These are phyloP conservation scores for Trichodelitschia bisporula DNA, from an alignment of 495 filamentous ascomycete species.

Conservation along the genomic window DNA sequence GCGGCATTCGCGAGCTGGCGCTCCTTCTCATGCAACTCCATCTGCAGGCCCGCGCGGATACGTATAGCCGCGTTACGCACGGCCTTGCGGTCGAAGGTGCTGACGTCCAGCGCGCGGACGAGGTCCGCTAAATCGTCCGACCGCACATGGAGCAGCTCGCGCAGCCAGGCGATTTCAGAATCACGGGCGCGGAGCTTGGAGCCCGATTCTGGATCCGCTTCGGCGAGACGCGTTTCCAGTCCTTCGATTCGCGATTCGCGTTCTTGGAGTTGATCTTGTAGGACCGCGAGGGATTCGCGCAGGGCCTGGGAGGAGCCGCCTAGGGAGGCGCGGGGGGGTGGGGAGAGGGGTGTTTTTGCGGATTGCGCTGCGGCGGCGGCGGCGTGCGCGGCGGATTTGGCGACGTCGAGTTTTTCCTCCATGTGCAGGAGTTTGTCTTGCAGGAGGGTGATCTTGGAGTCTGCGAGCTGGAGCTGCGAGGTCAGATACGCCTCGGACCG, in stretches of 20 bases:
- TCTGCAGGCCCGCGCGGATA: conserved; percentile 79
- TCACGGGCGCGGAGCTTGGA: conserved; percentile 68
- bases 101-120: conserved; percentile 48
- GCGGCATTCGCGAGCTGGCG: conserved; percentile 25
- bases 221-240: conserved; percentile 45
- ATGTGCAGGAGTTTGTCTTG: conserved; percentile 61
- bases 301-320: conserved; percentile 47
- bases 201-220: conserved; percentile 45
- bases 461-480: conserved; percentile 48
- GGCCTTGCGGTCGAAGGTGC: conserved; percentile 44
- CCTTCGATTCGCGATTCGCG: conserved; percentile 73
- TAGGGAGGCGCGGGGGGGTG: conserved; percentile 16
- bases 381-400: conserved; percentile 70
- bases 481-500: conserved; percentile 14
- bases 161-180: conserved; percentile 85
- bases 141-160: conserved; percentile 74
- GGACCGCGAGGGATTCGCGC: conserved; percentile 80
- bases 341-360: conserved; percentile 20
- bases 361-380: conserved; percentile 63
- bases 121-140: conserved; percentile 84
- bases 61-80: conserved; percentile 81
- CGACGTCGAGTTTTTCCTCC: conserved; percentile 73
- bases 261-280: conserved; percentile 89
- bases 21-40: conserved; percentile 90
- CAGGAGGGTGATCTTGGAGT: conserved; percentile 54